Evolutionary conservation across 768 basidiomycete species (phyloP).

Genomic region (Coprinellus micaceus): DNA sequence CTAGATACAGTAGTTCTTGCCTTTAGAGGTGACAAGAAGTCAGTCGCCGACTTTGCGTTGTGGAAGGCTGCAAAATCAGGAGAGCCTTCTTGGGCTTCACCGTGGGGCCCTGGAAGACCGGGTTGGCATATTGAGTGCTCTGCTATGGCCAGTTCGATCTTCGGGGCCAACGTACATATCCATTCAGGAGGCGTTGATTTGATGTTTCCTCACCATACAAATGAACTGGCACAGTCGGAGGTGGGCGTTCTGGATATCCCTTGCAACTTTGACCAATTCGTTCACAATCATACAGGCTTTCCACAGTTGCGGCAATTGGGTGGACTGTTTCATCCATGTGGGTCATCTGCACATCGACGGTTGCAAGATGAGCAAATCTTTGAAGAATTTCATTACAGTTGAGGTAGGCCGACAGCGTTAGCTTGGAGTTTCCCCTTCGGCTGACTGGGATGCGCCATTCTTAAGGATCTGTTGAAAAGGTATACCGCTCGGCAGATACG

Average conservation of each 20-base stretch:
- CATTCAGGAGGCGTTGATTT: constrained; percentile 97
- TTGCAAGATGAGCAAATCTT: constrained; percentile 97
- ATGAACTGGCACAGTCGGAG: constrained; percentile 97
- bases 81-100: constrained; percentile 94
- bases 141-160: constrained; percentile 91
- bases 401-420: constrained; percentile 47
- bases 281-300: constrained; percentile 61
- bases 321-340: constrained; percentile 98
- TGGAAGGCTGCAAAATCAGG: constrained; percentile 98
- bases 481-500: constrained; percentile 87
- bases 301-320: constrained; percentile 89
- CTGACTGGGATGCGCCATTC: constrained; percentile 8
- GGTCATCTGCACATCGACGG: constrained; percentile 98
- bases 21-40: constrained; percentile 20
- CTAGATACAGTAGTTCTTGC: constrained; percentile 48
- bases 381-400: constrained; percentile 99
- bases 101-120: constrained; percentile 94
- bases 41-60: constrained; percentile 91
- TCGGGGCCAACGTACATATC: constrained; percentile 92
- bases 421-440: neutral
- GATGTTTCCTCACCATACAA: constrained; percentile 99
- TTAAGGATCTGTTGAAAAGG: constrained; percentile 78
- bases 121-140: constrained; percentile 99
- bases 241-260: constrained; percentile 34
- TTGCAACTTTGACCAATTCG: constrained; percentile 8